Evolutionary conservation across 148 eudicot genomes (phyloP), one percentile per base, ranked within the genome.

Genomic region (Chenopodium quinoa): DNA sequence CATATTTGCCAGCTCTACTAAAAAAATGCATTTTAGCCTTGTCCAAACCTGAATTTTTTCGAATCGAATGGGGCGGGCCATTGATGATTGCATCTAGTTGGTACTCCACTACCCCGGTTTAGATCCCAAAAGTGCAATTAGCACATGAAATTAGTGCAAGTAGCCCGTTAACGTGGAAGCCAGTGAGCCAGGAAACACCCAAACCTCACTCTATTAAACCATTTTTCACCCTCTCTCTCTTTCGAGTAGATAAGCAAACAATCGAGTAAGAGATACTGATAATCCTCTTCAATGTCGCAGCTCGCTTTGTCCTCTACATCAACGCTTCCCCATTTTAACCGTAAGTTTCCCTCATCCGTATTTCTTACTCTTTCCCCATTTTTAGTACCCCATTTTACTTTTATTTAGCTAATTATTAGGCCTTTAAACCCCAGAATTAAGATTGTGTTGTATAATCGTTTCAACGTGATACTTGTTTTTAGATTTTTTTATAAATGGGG

Each of bases 251-350:
- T 19, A 16, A 54, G 23, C 31, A 54, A 32, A 14, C 10, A 13
- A 68, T 40, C 8, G 58, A 40, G 54, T 9, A 11, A 12, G 14
- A 69, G 71, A 50, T 56, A 56, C 22, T 50, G 75, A 27, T 20
- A 73, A 58, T 13, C 31, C 78, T 68, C 75, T 58, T n/a, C 85
- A 81, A 83, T 89, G 88, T 81, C 88, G 48, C 83, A 77, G 19
- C 23, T 86, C 22, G 83, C 87, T 1, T 82, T 81, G 40, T 80
- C 85, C 22, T 82, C 86, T 52, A 81, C 91, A 20, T 73, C 86
- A 67, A 48, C 88, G 8, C 82, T 83, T 58, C 84, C 80, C 19
- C 77, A 85, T 67, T 78, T 85, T 69, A 75, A 68, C 50, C 78
- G 91, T 87, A 62, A 85, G 85, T 78, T 5, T 48, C 34, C 32